phyloP scores from a whole-genome alignment of 257 asterid genomes.

The Mitragyna speciosa region DNA sequence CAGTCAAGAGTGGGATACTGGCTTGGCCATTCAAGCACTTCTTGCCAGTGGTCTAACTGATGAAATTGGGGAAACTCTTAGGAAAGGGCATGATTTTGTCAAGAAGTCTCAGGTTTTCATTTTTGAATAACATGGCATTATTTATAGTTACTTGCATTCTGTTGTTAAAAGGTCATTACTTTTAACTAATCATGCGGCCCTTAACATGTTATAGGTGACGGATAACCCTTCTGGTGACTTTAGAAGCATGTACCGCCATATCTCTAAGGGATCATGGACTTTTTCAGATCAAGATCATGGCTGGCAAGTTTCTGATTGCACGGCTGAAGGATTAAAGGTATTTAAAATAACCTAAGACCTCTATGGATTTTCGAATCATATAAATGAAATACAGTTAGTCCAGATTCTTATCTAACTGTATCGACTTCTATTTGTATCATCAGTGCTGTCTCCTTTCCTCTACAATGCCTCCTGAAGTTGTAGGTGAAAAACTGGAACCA shows the following conservation, averaged over 20 bases:
- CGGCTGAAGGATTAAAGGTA: slow-evolving; percentile 94
- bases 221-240: slow-evolving; percentile 84
- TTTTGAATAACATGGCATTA: not conserved
- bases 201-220: slow-evolving; percentile 56
- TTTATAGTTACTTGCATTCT: not conserved
- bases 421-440: not conserved
- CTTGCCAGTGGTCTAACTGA: slow-evolving; percentile 58
- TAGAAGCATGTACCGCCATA: slow-evolving; percentile 71
- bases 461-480: slow-evolving; percentile 70
- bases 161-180: not conserved
- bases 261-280: slow-evolving; percentile 91
- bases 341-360: not conserved
- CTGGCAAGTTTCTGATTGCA: slow-evolving; percentile 97
- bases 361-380: not conserved
- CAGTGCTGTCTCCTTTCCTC: slow-evolving; percentile 86
- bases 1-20: slow-evolving; percentile 88
- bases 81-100: slow-evolving; percentile 65
- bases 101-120: slow-evolving; percentile 70
- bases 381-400: not conserved
- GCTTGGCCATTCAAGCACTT: slow-evolving; percentile 76
- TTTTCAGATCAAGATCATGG: slow-evolving; percentile 97
- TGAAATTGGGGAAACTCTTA: slow-evolving; percentile 66
- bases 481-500: slow-evolving; percentile 70
- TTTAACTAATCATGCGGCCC: not conserved
- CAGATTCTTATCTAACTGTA: not conserved